phyloP scores from a whole-genome alignment of 176 grass and related monocot genomes.

The Chrysopogon serrulatus region DNA sequence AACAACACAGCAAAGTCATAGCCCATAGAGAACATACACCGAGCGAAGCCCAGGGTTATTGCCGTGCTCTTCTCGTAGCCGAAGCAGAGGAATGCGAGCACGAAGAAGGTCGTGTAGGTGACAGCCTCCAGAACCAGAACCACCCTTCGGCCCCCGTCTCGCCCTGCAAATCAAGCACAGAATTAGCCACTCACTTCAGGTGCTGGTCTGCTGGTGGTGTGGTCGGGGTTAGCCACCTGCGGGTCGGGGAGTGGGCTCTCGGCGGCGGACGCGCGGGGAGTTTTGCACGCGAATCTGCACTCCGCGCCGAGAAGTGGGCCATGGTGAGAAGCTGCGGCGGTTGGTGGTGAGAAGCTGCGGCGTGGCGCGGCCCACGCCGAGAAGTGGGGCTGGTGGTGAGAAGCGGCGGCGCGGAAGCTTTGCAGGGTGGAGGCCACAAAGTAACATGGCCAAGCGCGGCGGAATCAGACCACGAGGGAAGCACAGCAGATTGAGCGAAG shows the following conservation, averaged over 20 bases:
- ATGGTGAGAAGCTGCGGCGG: neutral
- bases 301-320: neutral
- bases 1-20: neutral
- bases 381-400: too few relatives aligned
- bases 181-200: neutral
- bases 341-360: neutral
- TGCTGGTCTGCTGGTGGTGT: neutral
- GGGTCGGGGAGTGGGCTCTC: neutral
- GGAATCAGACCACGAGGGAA: neutral
- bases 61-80: conserved; percentile 66
- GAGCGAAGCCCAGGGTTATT: conserved; percentile 58
- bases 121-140: conserved; percentile 43
- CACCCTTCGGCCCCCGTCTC: neutral
- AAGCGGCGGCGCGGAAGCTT: too few relatives aligned
- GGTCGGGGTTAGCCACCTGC: neutral
- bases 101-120: conserved; percentile 65
- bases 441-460: too few relatives aligned
- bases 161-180: conserved; percentile 20
- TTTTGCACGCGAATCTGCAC: neutral
- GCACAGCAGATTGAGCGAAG: neutral
- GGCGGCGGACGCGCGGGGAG: neutral
- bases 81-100: conserved; percentile 68
- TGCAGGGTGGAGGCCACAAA: too few relatives aligned
- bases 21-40: conserved; percentile 29
- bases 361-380: too few relatives aligned